Base-by-base conservation (phyloP, 106 monocot species). In the Acorus calamus region DNA sequence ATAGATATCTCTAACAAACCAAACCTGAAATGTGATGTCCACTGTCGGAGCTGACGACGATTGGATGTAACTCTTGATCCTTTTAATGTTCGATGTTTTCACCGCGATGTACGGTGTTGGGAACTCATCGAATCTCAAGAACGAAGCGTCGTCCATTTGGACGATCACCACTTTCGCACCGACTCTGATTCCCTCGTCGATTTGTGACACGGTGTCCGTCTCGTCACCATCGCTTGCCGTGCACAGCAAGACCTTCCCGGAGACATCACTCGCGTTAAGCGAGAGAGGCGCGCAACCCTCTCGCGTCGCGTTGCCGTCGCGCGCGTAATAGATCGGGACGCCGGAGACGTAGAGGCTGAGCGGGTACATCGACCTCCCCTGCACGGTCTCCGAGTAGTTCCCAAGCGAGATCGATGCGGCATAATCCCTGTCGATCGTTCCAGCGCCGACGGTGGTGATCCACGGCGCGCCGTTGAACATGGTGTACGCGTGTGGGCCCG, bases 201-300 rank as follows among this genome's bases (percentile, higher is more conserved):
- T 56, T 62, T 80, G 74, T 2, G 5, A 3, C 2, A 41, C 5
- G 2, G 3, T 56, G 3, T 46, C 42, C 7, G 44, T 10, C 9
- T 8, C 4, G 2, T 28, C 28, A 28, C 28, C 28, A 1, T 28
- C 28, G 28, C 28, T 28, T 1, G 8, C 57, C 6, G 53, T 61
- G 57, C 80, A 80, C 48, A 80, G 49, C 8, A 80, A 56, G 10
- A 71, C 53, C 62, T 75, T 80, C 43, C 76, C 79, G 3, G 49
- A 42, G 7, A 80, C 74, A 4, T 44, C 55, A 42, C 42, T 66
- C 49, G 5, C 8, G 28, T 76, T 50, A 6, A 73, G 68, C 41
- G 53, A 3, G 41, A 44, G 28, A 44, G 10, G 49, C 47, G 45
- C 52, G 63, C 71, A 69, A 3, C 60, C 49, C 45, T 80, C 57